Percentiles rank a stretch among this genome's conserved stretches.
These are phyloP conservation scores for Saccharomycopsis amapae DNA, from an alignment of 805 yeast species.

Conservation along the genomic window DNA sequence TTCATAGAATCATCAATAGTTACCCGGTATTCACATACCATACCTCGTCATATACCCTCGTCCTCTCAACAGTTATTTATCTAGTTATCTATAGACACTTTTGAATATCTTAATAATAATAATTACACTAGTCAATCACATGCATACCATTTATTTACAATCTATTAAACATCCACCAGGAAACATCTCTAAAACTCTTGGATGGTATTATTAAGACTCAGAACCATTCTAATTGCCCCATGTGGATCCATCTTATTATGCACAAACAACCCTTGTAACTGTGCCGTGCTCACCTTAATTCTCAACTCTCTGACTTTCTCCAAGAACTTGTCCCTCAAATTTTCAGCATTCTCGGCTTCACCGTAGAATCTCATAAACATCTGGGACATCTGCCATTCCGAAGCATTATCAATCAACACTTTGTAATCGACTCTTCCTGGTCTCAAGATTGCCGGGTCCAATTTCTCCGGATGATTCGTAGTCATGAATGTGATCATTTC, in stretches of 20 bases:
- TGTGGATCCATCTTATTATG: slow-evolving; percentile 80
- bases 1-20: too few species aligned
- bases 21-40: too few species aligned
- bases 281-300: slow-evolving; percentile 75
- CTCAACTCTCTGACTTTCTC: slow-evolving; percentile 39
- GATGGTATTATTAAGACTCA: neutral
- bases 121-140: too few species aligned
- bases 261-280: slow-evolving; percentile 90
- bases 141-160: too few species aligned
- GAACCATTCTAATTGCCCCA: slow-evolving; percentile 38
- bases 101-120: too few species aligned
- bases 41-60: too few species aligned
- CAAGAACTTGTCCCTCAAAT: slow-evolving; percentile 30
- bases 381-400: slow-evolving; percentile 63
- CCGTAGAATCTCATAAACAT: slow-evolving; percentile 86
- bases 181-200: too few species aligned
- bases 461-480: slow-evolving; percentile 89
- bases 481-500: slow-evolving; percentile 97
- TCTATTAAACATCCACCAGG: too few species aligned
- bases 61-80: too few species aligned
- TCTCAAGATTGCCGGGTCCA: slow-evolving; percentile 88
- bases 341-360: slow-evolving; percentile 45
- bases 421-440: slow-evolving; percentile 93
- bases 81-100: too few species aligned
- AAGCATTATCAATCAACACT: slow-evolving; percentile 79